Evolutionary conservation across 257 asterid genomes (phyloP), one percentile per base, ranked within the genome.

Genomic region (Echites panduratus): DNA sequence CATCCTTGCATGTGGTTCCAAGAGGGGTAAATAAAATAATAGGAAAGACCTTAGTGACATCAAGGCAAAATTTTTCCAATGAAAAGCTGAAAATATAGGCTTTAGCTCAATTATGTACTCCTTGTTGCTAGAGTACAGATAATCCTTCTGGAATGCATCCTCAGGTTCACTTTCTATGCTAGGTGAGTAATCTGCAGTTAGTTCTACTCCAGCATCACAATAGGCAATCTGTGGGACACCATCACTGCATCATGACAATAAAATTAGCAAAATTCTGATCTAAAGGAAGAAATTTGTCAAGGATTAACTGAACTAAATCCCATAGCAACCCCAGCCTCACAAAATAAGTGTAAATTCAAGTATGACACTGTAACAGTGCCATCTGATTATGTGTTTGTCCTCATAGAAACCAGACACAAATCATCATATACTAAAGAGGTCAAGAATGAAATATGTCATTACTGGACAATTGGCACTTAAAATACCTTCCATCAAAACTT

Each of bases 81-180:
- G 86, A 77, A 94, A 88, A 69, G 97, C 99, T 24, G 99, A 91
- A 69, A 88, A 79, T 66, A 94, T 77, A 22, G 98, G 89, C 77
- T 86, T 94, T 82, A 84, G 76, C 84, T 87, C 85, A 70, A 94
- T 80, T 70, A 79, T 78, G 70, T 94, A 91, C 61, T 77, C 88
- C 85, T 94, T 94, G 57, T 85, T 70, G 80, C 77, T 73, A 74
- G 84, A 72, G 49, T 72, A 68, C 71, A 85, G 62, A 12, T 82
- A 72, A 64, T 83, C 85, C 69, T 69, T 70, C 75, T 69, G 78
- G 65, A 86, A 81, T 72, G 82, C 58, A 67, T 68, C 75, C 75
- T 68, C 82, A 26, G 89, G 83, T 27, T 82, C 82, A 70, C 77
- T 74, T 27, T 71, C 53, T 75, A 75, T 54, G 40, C 82, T 73